A percentile compares a stretch with the other conserved stretches of the same genome.
Conservation (phyloP, 2,329 filamentous ascomycete genomes). For the Ophiocordyceps camponoti-leonardi region DNA sequence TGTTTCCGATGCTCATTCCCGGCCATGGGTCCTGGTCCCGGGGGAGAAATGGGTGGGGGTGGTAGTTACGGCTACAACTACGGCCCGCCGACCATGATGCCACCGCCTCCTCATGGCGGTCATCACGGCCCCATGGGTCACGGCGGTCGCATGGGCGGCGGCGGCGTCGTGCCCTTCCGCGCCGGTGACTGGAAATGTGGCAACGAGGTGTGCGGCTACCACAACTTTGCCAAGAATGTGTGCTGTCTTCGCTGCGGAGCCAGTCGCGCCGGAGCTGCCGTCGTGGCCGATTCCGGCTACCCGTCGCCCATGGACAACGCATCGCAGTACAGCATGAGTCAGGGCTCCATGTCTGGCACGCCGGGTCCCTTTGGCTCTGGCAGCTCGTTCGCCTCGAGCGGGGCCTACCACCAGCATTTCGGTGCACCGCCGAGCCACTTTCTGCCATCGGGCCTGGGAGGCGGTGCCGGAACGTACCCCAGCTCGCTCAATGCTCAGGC, state of each 20-base stretch:
- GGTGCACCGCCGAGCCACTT: conserved; percentile 80
- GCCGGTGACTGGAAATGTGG: conserved; percentile 99
- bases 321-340: conserved; percentile 70
- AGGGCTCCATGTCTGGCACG: conserved; percentile 71
- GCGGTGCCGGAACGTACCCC: conserved; percentile 55
- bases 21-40: conserved; percentile 53
- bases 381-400: conserved; percentile 48
- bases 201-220: conserved; percentile 91
- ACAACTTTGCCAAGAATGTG: conserved; percentile 99
- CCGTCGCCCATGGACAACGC: conserved; percentile 78
- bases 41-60: conserved; percentile 43
- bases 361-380: conserved; percentile 62
- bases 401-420: conserved; percentile 62
- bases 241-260: conserved; percentile 93
- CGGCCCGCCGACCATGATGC: conserved; percentile 64
- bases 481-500: conserved; percentile 60
- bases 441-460: conserved; percentile 67
- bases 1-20: conserved; percentile 99
- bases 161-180: conserved; percentile 85
- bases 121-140: conserved; percentile 39
- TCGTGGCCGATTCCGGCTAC: conserved; percentile 87
- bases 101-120: conserved; percentile 58
- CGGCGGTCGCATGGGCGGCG: conserved; percentile 59
- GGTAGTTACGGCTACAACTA: conserved; percentile 46
- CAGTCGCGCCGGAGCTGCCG: conserved; percentile 79